Evolutionary conservation across 768 basidiomycete species (phyloP).

Genomic region (Kwoniella mangroviensis): DNA sequence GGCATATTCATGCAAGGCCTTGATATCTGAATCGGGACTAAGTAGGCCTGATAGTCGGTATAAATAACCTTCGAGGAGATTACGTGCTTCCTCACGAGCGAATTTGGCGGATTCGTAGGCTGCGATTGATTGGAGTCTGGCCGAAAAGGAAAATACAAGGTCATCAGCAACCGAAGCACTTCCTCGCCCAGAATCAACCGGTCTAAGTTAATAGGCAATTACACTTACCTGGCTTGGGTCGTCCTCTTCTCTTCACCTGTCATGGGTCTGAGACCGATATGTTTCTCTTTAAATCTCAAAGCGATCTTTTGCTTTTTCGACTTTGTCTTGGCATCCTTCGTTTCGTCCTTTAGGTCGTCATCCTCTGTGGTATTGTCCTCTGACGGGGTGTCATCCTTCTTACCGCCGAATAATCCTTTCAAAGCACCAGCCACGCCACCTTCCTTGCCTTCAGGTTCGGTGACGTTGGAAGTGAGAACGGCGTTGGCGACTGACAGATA

Average conservation of each 20-base stretch:
- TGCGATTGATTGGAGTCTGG: conserved; percentile 78
- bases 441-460: conserved; percentile 63
- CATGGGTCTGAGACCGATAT: conserved; percentile 75
- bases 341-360: conserved; percentile 21
- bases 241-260: conserved; percentile 74
- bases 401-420: conserved; percentile 80
- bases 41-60: conserved; percentile 86
- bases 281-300: conserved; percentile 68
- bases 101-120: conserved; percentile 74
- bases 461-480: conserved; percentile 65
- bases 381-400: conserved; percentile 51
- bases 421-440: conserved; percentile 68
- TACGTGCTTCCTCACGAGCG: conserved; percentile 84
- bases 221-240: conserved; percentile 67
- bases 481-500: conserved; percentile 81
- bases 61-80: conserved; percentile 88
- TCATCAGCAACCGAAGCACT: no score
- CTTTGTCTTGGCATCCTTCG: conserved; percentile 44
- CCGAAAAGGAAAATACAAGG: no score
- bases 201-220: neutral
- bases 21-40: conserved; percentile 66
- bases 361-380: conserved; percentile 25
- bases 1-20: conserved; percentile 85
- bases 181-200: no score
- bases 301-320: conserved; percentile 65